Percentiles rank a stretch among this genome's conserved stretches.
These are phyloP conservation scores for Leccinum fibrillosum DNA, from an alignment of 768 basidiomycete genomes.

Conservation along the genomic window DNA sequence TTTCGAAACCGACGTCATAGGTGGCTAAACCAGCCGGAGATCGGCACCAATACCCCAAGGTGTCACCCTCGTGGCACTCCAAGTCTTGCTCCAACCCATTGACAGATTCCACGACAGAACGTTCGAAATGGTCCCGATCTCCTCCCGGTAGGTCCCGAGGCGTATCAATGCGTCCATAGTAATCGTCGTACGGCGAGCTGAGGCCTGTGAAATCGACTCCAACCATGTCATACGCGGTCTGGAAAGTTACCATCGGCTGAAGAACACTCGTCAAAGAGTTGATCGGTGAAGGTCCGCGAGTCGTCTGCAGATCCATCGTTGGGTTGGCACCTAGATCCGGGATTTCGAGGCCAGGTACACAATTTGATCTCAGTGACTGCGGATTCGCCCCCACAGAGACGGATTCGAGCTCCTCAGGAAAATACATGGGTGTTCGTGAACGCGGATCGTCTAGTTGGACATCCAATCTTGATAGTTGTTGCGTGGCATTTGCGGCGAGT, in stretches of 20 bases:
- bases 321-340: neutral
- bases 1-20: slow-evolving; percentile 5
- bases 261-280: slow-evolving; percentile 4
- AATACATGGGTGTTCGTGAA: neutral
- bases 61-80: neutral
- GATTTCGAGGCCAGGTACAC: neutral
- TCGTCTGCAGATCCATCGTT: neutral
- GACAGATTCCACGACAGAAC: neutral
- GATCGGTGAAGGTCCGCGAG: neutral
- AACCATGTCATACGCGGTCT: slow-evolving; percentile 8
- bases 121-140: neutral
- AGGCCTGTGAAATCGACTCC: slow-evolving; percentile 15
- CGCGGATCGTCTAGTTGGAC: slow-evolving; percentile 3
- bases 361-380: neutral
- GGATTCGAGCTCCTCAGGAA: slow-evolving; percentile 2
- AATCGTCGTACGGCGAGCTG: slow-evolving; percentile 3
- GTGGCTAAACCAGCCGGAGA: neutral
- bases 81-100: neutral
- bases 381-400: neutral
- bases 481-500: neutral
- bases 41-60: slow-evolving; percentile 4
- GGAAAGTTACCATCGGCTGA: slow-evolving; percentile 5
- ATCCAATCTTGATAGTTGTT: neutral
- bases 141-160: neutral
- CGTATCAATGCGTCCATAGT: neutral